A percentile compares a stretch with the other conserved stretches of the same genome.
Evolutionary conservation across 345 rosid species (phyloP).

Genomic region (Balakata baccata): DNA sequence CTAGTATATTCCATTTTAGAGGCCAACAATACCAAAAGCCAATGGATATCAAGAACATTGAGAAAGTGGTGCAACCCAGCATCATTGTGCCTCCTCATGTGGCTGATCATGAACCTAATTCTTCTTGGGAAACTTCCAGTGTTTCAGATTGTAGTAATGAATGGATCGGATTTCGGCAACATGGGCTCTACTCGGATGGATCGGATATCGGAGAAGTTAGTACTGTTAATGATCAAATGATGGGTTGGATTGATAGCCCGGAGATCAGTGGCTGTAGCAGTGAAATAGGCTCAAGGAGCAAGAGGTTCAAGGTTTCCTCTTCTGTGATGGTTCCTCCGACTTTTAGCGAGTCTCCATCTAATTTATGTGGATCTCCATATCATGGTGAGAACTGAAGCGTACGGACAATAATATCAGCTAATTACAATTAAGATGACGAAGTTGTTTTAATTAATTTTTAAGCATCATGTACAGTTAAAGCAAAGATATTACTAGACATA

Average conservation of each 20-base stretch:
- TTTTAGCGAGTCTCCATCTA: slow-evolving; percentile 33
- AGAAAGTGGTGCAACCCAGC: slow-evolving; percentile 62
- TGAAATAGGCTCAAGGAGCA: slow-evolving; percentile 42
- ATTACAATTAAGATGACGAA: too few relatives aligned
- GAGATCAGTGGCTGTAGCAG: slow-evolving; percentile 27
- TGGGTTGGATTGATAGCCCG: slow-evolving; percentile 51
- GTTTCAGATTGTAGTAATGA: slow-evolving; percentile 55
- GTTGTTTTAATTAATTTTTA: too few relatives aligned
- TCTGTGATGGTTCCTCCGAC: slow-evolving; percentile 61
- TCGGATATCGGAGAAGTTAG: slow-evolving; percentile 44
- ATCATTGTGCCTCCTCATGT: slow-evolving; percentile 44
- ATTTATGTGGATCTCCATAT: slow-evolving; percentile 15
- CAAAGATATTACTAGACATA: too few relatives aligned
- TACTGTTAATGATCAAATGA: slow-evolving; percentile 24
- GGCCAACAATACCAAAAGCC: slow-evolving; percentile 38
- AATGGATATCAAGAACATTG: slow-evolving; percentile 42
- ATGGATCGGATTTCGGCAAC: slow-evolving; percentile 48
- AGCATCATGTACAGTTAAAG: too few relatives aligned
- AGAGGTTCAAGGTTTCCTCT: slow-evolving; percentile 64
- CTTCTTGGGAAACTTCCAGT: slow-evolving; percentile 54
- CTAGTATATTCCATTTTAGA: slow-evolving; percentile 52
- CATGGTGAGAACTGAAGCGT: slow-evolving; percentile 16
- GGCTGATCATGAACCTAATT: slow-evolving; percentile 7
- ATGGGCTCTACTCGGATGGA: slow-evolving; percentile 52
- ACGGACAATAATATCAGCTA: too few relatives aligned